Percentiles rank a stretch among this genome's conserved stretches.
These are phyloP conservation scores for Alnus rubra DNA, from an alignment of 306 rosid species.

Conservation along the genomic window DNA sequence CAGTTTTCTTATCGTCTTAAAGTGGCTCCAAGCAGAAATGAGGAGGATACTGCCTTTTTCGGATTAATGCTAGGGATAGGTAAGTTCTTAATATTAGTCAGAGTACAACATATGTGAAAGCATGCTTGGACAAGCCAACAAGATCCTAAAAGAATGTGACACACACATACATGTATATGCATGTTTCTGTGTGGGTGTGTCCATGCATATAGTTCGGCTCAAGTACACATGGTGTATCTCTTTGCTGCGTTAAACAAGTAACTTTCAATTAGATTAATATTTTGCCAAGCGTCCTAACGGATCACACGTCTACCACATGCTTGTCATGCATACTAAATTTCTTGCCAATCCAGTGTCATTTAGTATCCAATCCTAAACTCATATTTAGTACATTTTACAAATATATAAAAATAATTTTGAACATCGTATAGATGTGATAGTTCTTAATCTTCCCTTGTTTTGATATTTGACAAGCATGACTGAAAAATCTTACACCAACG, in stretches of 20 bases:
- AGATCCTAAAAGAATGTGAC: background rate
- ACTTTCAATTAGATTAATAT: too few relatives aligned
- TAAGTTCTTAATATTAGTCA: background rate
- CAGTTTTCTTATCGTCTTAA: background rate
- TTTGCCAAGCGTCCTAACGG: too few relatives aligned
- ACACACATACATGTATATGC: background rate
- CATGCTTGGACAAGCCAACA: background rate
- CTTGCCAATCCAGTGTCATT: background rate
- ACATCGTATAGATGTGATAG: background rate
- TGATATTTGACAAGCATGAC: slow-evolving; percentile 3
- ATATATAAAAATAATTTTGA: background rate
- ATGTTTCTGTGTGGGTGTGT: background rate
- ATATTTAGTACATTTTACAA: background rate
- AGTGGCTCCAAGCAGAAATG: background rate
- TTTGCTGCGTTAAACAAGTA: too few relatives aligned
- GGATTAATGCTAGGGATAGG: background rate
- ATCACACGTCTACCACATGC: background rate
- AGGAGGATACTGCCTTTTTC: too few relatives aligned
- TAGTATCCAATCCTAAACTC: background rate
- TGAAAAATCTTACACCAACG: too few relatives aligned
- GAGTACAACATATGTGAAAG: background rate
- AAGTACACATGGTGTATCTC: too few relatives aligned
- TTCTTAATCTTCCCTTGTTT: slow-evolving; percentile 14
- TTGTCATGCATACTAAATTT: background rate
- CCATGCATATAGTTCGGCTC: too few relatives aligned